Conservation (phyloP, 129 eudicot species). For the Cynara cardunculus region DNA sequence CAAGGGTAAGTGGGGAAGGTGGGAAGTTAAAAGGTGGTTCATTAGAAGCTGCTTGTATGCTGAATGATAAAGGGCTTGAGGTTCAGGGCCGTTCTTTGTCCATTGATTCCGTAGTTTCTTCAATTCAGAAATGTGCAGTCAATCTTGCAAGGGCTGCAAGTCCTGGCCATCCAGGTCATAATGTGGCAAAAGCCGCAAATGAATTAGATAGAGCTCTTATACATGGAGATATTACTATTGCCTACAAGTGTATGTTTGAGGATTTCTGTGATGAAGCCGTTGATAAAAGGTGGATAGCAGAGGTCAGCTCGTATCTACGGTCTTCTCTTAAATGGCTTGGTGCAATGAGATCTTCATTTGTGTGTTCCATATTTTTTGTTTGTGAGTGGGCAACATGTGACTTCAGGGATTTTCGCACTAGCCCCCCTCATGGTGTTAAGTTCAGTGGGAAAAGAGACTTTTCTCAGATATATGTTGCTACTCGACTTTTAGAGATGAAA, state of each 20-base stretch:
- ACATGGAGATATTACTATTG: conserved; percentile 63
- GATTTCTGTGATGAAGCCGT: conserved; percentile 53
- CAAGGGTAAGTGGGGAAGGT: conserved; percentile 44
- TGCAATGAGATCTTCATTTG: conserved; percentile 37
- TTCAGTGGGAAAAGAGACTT: conserved; percentile 81
- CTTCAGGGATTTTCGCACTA: conserved; percentile 67
- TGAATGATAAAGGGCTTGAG: conserved; percentile 39
- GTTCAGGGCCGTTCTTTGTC: conserved; percentile 42
- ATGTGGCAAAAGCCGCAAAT: conserved; percentile 65
- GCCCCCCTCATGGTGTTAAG: conserved; percentile 51
- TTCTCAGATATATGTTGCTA: conserved; percentile 67
- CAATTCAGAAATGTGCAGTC: conserved; percentile 65
- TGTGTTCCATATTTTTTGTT: conserved; percentile 68
- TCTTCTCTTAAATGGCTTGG: conserved; percentile 72
- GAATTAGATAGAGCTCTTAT: conserved; percentile 63
- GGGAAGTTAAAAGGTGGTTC: conserved; percentile 28
- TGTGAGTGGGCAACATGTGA: conserved; percentile 99
- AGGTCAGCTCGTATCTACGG: conserved; percentile 57
- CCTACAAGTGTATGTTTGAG: conserved; percentile 67
- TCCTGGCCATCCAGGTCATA: conserved; percentile 63
- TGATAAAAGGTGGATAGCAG: conserved; percentile 68
- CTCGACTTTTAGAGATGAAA: conserved; percentile 69
- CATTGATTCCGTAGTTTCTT: conserved; percentile 55
- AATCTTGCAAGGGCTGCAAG: conserved; percentile 71
- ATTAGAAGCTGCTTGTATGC: conserved; percentile 28